Conservation (phyloP, 768 basidiomycete species). For the Boletus subcaerulescens region DNA sequence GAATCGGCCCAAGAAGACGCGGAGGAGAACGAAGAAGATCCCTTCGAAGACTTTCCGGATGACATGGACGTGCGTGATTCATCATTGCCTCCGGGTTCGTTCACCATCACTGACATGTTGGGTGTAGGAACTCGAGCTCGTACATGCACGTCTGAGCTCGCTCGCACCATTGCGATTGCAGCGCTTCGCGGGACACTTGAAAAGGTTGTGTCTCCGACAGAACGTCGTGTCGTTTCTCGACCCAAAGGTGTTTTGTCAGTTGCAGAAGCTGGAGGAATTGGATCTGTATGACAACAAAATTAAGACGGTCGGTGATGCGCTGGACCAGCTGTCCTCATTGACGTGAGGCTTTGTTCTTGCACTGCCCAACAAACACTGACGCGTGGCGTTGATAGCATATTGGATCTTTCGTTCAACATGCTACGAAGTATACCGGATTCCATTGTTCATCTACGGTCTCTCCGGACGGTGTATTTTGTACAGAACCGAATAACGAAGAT, state of each 20-base stretch:
- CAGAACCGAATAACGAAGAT: slow-evolving; percentile 93
- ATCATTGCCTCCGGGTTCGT: not conserved
- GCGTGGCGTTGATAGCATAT: slow-evolving; percentile 43
- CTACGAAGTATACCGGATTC: slow-evolving; percentile 67
- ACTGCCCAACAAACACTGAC: not conserved
- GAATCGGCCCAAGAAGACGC: slow-evolving; percentile 42
- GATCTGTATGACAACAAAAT: slow-evolving; percentile 97
- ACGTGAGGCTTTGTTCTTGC: slow-evolving; percentile 39
- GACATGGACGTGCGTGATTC: slow-evolving; percentile 67
- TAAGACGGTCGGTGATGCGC: slow-evolving; percentile 64
- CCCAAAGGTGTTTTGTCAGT: slow-evolving; percentile 61
- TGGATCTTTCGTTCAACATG: slow-evolving; percentile 96
- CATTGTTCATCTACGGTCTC: slow-evolving; percentile 52
- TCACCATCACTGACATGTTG: not conserved
- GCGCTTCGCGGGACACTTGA: slow-evolving; percentile 69
- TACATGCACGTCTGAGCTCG: slow-evolving; percentile 74
- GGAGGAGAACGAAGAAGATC: slow-evolving; percentile 56
- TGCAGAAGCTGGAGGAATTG: slow-evolving; percentile 78
- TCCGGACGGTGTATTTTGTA: slow-evolving; percentile 87
- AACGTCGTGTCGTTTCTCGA: slow-evolving; percentile 76
- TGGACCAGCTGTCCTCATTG: slow-evolving; percentile 55
- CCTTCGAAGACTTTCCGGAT: slow-evolving; percentile 76
- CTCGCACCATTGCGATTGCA: slow-evolving; percentile 64
- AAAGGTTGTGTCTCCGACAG: slow-evolving; percentile 80
- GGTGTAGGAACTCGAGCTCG: slow-evolving; percentile 77